Evolutionary conservation across 139 green algal species (phyloP).

Genomic region (Desmodesmus armatus): DNA sequence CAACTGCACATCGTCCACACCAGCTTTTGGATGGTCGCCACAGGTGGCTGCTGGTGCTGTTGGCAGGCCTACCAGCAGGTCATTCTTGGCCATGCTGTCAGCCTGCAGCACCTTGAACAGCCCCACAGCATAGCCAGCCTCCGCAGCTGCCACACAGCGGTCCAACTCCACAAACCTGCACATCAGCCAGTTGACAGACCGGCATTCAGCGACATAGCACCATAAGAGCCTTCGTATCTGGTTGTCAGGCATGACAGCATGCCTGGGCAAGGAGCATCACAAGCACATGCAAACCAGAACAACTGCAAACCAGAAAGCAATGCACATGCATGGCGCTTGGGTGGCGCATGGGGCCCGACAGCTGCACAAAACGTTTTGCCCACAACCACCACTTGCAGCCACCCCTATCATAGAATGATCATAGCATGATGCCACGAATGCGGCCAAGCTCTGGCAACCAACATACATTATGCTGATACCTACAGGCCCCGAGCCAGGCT

Average conservation of each 20-base stretch:
- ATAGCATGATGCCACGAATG: no score
- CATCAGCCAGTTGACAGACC: neutral
- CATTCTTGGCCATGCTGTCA: slow-evolving; percentile 64
- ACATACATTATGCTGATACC: no score
- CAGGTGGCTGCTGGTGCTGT: neutral
- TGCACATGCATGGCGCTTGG: neutral
- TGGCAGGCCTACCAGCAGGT: slow-evolving; percentile 67
- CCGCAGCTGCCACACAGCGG: slow-evolving; percentile 52
- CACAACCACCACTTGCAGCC: no score
- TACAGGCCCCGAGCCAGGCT: no score
- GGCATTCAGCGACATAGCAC: neutral
- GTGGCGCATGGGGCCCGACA: no score
- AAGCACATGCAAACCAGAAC: neutral
- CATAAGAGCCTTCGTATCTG: neutral
- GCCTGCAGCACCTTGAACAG: slow-evolving; percentile 57
- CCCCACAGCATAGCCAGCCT: slow-evolving; percentile 51
- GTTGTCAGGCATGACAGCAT: neutral
- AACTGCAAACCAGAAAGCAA: neutral
- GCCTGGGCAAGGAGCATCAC: neutral
- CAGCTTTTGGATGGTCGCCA: no score
- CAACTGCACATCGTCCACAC: no score
- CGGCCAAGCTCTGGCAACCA: no score
- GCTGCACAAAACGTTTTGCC: no score
- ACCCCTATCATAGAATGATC: no score
- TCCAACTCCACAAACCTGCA: slow-evolving; percentile 72